These are phyloP conservation scores for Colletotrichum melonis DNA, from an alignment of 2,329 filamentous ascomycete genomes.

Conservation along the genomic window DNA sequence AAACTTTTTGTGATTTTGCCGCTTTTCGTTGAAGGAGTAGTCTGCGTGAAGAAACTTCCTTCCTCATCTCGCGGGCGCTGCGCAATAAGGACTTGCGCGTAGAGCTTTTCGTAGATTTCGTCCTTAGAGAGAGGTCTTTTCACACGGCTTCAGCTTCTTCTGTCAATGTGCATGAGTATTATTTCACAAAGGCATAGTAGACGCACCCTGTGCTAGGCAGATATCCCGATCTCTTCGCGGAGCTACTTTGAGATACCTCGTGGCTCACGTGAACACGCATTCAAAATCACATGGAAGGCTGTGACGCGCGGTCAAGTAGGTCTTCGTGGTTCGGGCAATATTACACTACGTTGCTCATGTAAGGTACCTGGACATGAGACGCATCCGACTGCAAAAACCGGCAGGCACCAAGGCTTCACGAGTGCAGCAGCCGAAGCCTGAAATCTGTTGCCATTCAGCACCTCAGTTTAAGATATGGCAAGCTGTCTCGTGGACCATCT, in stretches of 20 bases:
- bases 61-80: neutral
- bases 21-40: neutral
- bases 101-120: neutral
- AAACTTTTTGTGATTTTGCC: neutral
- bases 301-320: neutral
- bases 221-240: neutral
- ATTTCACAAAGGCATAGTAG: too few relatives aligned
- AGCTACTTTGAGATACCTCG: neutral
- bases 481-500: neutral
- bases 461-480: neutral
- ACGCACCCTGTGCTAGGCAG: neutral
- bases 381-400: too few relatives aligned
- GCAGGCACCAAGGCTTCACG: neutral
- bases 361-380: neutral
- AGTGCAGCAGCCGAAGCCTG: neutral
- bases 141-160: neutral
- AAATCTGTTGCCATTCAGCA: neutral
- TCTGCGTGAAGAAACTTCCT: neutral
- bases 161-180: neutral
- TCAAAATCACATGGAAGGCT: neutral
- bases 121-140: too few relatives aligned
- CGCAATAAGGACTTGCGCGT: neutral
- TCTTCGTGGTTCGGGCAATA: neutral
- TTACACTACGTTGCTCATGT: neutral
- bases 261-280: neutral